Evolutionary conservation across 2,329 filamentous ascomycete genomes (phyloP).

Genomic region (Diaporthe amygdali): DNA sequence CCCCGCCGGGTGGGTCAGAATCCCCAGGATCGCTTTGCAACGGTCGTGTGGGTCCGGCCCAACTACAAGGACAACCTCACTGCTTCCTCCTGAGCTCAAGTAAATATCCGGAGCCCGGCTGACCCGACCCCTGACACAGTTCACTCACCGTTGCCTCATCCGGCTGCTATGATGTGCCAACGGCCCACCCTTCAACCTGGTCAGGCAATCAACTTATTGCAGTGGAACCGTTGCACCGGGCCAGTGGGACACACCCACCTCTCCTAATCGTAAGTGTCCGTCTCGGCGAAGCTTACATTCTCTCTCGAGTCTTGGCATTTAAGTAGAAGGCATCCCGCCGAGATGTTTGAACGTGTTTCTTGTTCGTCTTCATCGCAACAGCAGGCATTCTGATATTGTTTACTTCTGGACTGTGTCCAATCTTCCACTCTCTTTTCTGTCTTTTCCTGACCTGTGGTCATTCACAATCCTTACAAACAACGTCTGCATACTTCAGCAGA

Average conservation of each 20-base stretch:
- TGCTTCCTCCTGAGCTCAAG: not conserved
- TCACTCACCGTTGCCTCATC: not conserved
- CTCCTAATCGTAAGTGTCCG: not conserved
- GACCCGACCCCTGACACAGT: not conserved
- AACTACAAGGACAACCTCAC: not conserved
- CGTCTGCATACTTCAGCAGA: not conserved
- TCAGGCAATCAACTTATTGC: slow-evolving; percentile 6
- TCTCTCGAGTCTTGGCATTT: not conserved
- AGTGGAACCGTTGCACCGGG: not conserved
- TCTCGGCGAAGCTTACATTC: not conserved
- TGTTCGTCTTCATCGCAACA: not conserved
- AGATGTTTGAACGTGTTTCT: not conserved
- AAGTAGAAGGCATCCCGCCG: not conserved
- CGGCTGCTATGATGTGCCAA: not conserved
- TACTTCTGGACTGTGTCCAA: not conserved
- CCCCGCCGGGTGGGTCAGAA: not conserved
- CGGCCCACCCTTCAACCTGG: not conserved
- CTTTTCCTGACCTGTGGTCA: slow-evolving; percentile 5
- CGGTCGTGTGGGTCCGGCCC: not conserved
- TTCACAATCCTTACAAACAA: not conserved
- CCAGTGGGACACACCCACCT: not conserved
- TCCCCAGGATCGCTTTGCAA: not conserved
- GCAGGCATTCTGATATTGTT: not conserved
- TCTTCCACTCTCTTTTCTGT: not conserved
- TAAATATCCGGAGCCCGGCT: not conserved